Conservation (phyloP, 805 yeast genomes). For the Pichia californica region DNA sequence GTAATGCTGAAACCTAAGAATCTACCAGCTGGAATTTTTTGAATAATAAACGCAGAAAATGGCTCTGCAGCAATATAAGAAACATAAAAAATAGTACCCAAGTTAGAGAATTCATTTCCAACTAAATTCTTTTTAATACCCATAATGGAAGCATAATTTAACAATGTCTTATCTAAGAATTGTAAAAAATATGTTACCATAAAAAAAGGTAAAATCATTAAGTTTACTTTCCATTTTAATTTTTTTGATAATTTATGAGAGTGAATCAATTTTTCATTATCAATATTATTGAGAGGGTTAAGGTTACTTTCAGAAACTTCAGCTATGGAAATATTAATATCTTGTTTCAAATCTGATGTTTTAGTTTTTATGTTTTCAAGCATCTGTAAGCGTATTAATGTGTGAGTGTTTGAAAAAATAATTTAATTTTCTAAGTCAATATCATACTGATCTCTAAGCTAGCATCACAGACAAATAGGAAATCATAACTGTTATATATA, state of each 20-base stretch:
- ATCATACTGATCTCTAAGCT: no score
- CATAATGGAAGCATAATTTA: conserved; percentile 60
- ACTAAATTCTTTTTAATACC: conserved; percentile 23
- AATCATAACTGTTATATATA: no score
- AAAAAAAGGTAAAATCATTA: conserved; percentile 9
- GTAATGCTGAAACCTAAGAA: conserved; percentile 23
- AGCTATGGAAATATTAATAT: no score
- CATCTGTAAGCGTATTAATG: no score
- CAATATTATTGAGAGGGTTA: no score
- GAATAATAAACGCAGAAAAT: conserved; percentile 33
- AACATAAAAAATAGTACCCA: conserved; percentile 37
- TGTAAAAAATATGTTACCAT: conserved; percentile 8
- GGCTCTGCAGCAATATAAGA: conserved; percentile 45
- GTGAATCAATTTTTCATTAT: background rate
- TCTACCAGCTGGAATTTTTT: conserved; percentile 30
- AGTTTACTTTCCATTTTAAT: conserved; percentile 11
- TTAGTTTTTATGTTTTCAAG: no score
- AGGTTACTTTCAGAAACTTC: no score
- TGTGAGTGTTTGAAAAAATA: no score
- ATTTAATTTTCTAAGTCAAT: no score
- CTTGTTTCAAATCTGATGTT: no score
- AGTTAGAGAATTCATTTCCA: conserved; percentile 14
- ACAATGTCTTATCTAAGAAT: conserved; percentile 42
- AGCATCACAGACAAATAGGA: no score
- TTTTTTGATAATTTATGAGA: conserved; percentile 1